Evolutionary conservation across 1,284 basidiomycete genomes (phyloP).

Genomic region (Rhodotorula sp.): DNA sequence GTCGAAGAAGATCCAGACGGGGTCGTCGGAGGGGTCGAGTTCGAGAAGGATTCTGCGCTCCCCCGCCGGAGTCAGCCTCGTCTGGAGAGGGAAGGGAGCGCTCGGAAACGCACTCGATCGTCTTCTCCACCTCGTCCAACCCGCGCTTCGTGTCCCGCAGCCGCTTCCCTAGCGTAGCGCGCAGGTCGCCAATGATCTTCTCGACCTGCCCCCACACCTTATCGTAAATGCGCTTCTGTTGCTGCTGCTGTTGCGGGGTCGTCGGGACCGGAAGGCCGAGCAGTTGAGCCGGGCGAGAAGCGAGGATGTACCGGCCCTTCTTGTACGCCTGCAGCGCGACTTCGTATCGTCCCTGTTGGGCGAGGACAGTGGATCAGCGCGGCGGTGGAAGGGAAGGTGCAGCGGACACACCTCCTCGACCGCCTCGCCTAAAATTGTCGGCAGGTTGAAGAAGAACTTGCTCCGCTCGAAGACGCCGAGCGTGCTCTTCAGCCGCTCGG

Average conservation of each 20-base stretch:
- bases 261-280: conserved; percentile 61
- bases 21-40: conserved; percentile 76
- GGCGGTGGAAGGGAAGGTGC: not conserved
- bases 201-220: conserved; percentile 91
- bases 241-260: conserved; percentile 49
- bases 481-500: conserved; percentile 87
- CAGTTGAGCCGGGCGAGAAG: conserved; percentile 80
- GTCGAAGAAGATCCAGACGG: conserved; percentile 92
- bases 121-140: conserved; percentile 95
- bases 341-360: conserved; percentile 80
- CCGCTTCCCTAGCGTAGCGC: conserved; percentile 70
- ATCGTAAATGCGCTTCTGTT: conserved; percentile 85
- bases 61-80: conserved; percentile 1
- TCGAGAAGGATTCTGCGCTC: conserved; percentile 73
- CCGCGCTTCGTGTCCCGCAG: conserved; percentile 75
- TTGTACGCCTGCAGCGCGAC: conserved; percentile 94
- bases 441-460: conserved; percentile 98
- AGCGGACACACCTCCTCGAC: conserved; percentile 72
- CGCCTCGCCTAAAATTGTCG: conserved; percentile 84
- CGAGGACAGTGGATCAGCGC: conserved; percentile 4
- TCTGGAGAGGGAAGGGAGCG: not conserved
- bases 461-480: conserved; percentile 94
- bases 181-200: conserved; percentile 91
- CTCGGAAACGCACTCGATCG: conserved; percentile 73
- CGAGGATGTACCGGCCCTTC: conserved; percentile 89